These are phyloP conservation scores for Davidsoniella eucalypti DNA, from an alignment of 2,329 filamentous ascomycete species.

Conservation along the genomic window DNA sequence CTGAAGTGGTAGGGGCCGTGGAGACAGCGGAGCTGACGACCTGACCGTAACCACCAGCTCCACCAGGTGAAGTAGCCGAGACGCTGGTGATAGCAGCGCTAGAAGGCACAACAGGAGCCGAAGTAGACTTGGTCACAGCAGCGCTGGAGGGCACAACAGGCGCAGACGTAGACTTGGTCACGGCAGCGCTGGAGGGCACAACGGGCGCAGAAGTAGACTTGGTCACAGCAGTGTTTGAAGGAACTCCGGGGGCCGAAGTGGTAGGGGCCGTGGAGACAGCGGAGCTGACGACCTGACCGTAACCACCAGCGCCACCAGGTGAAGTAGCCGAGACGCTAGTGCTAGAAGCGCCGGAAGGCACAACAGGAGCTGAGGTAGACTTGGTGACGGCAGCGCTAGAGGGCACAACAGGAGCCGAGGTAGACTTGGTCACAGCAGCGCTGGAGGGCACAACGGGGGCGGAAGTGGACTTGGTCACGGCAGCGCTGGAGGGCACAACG, in stretches of 20 bases:
- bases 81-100: neutral
- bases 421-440: neutral
- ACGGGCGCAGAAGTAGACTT: neutral
- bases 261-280: neutral
- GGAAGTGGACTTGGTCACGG: neutral
- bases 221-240: neutral
- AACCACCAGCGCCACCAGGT: too few species aligned
- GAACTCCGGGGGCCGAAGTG: neutral
- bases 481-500: neutral
- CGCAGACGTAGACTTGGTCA: neutral
- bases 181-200: neutral
- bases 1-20: fast-evolving
- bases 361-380: neutral
- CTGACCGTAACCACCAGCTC: neutral
- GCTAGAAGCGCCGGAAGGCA: neutral
- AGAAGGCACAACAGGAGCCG: neutral
- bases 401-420: neutral
- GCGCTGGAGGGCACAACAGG: neutral
- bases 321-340: neutral
- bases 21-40: neutral
- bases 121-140: neutral
- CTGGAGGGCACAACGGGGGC: neutral
- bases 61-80: neutral
- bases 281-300: neutral
- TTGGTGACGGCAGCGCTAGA: neutral